Percentiles rank a stretch among this genome's conserved stretches.
Conservation (phyloP, 768 basidiomycete genomes). For the Kondoa subrosea region DNA sequence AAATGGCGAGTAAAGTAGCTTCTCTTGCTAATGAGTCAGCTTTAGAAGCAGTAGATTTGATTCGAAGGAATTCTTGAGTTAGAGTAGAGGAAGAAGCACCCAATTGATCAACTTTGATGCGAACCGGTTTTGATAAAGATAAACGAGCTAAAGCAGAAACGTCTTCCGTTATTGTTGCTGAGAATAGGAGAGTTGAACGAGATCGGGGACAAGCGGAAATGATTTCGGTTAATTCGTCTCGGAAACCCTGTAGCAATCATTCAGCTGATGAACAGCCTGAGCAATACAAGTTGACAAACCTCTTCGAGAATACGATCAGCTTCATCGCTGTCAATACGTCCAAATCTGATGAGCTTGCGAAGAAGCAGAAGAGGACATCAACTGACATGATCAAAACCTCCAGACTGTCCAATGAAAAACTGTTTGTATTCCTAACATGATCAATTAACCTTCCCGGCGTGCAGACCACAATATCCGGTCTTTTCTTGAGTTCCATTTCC, state of each 20-base stretch:
- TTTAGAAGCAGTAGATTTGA: conserved; percentile 16
- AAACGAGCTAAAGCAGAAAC: conserved; percentile 84
- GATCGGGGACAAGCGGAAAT: conserved; percentile 45
- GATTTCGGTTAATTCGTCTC: conserved; percentile 84
- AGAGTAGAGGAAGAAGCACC: conserved; percentile 67
- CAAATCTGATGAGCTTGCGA: not conserved
- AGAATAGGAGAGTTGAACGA: conserved; percentile 96
- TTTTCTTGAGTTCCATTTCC: conserved; percentile 61
- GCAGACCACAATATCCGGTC: conserved; percentile 87
- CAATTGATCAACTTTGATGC: conserved; percentile 90
- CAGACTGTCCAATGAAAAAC: conserved; percentile 77
- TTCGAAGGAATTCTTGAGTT: conserved; percentile 58
- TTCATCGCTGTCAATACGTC: conserved; percentile 47
- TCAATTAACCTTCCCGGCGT: conserved; percentile 97
- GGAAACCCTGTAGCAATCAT: conserved; percentile 45
- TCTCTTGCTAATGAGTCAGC: conserved; percentile 27
- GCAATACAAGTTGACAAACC: not conserved
- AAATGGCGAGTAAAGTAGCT: conserved; percentile 53
- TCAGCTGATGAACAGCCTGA: conserved; percentile 39
- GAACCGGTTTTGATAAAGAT: conserved; percentile 78
- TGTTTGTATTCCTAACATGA: conserved; percentile 84
- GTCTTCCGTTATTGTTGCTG: conserved; percentile 95
- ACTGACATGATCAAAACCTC: conserved; percentile 63
- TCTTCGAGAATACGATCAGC: conserved; percentile 82
- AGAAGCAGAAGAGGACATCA: not conserved